Percentiles rank a stretch among this genome's conserved stretches.
Evolutionary conservation across 371 early-diverging fungal species (phyloP).

Genomic region (Mortierella sp.): DNA sequence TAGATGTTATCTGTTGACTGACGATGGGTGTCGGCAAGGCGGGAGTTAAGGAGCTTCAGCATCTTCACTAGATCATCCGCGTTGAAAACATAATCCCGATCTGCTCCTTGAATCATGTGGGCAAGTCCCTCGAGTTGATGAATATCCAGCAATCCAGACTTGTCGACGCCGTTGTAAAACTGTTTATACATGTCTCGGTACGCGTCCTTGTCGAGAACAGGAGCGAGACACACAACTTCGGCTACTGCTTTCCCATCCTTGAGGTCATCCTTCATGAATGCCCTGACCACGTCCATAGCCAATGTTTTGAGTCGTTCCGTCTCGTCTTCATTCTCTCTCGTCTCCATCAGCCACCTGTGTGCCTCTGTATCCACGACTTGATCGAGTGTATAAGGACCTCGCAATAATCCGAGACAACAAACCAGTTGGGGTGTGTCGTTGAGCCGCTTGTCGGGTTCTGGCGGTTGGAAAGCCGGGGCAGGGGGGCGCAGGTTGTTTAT

Average conservation of each 20-base stretch:
- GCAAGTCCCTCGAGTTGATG: neutral
- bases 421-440: no score
- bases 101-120: neutral
- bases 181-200: neutral
- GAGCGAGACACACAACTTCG: neutral
- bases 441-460: no score
- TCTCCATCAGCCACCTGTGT: neutral
- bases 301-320: neutral
- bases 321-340: neutral
- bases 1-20: constrained; percentile 1
- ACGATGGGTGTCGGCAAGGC: neutral
- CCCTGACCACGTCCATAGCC: neutral
- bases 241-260: neutral
- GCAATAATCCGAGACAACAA: no score
- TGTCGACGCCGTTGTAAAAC: neutral
- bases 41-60: neutral
- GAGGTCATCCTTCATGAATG: neutral
- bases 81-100: neutral
- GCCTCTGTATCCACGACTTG: neutral
- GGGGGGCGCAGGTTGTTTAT: no score
- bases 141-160: neutral
- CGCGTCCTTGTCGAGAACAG: neutral
- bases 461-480: no score
- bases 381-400: no score
- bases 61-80: constrained; percentile 3